These are phyloP conservation scores for Exobasidium cylindrosporum DNA, from an alignment of 1,284 basidiomycete genomes.

Conservation along the genomic window DNA sequence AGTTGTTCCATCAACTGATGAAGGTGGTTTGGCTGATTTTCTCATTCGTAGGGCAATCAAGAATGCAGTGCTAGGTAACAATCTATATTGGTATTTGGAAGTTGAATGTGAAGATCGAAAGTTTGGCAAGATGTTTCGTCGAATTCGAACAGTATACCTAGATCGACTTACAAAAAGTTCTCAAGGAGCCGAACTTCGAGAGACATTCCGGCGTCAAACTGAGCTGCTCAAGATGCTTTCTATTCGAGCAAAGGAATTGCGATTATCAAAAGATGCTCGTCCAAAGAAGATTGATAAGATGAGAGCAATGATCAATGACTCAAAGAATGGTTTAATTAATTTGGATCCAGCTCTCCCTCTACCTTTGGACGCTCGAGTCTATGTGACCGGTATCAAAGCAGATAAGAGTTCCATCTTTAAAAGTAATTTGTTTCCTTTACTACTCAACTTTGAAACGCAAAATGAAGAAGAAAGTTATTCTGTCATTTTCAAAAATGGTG, in stretches of 20 bases:
- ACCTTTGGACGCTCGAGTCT: constrained; percentile 80
- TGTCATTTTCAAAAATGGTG: constrained; percentile 97
- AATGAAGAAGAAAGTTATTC: constrained; percentile 62
- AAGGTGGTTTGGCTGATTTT: constrained; percentile 59
- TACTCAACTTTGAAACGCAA: constrained; percentile 73
- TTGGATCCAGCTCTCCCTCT: constrained; percentile 57
- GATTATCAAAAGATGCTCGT: constrained; percentile 83
- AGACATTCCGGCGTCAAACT: constrained; percentile 65
- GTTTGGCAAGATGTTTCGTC: constrained; percentile 85
- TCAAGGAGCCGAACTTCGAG: constrained; percentile 3
- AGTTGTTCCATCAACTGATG: constrained; percentile 15
- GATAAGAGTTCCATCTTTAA: constrained; percentile 96
- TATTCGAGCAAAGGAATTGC: constrained; percentile 77
- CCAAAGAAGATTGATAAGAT: constrained; percentile 97
- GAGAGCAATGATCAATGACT: constrained; percentile 74
- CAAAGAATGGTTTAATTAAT: constrained; percentile 66
- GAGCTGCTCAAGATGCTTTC: constrained; percentile 74
- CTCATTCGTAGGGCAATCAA: constrained; percentile 78
- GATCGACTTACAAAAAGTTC: constrained; percentile 65
- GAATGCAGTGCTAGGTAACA: constrained; percentile 77
- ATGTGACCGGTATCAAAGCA: constrained; percentile 77
- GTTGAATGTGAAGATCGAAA: constrained; percentile 81
- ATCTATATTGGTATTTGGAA: constrained; percentile 95
- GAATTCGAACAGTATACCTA: constrained; percentile 84
- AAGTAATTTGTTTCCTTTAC: constrained; percentile 87